These are phyloP conservation scores for Leccinum subgranulosum DNA, from an alignment of 768 basidiomycete species.

Conservation along the genomic window DNA sequence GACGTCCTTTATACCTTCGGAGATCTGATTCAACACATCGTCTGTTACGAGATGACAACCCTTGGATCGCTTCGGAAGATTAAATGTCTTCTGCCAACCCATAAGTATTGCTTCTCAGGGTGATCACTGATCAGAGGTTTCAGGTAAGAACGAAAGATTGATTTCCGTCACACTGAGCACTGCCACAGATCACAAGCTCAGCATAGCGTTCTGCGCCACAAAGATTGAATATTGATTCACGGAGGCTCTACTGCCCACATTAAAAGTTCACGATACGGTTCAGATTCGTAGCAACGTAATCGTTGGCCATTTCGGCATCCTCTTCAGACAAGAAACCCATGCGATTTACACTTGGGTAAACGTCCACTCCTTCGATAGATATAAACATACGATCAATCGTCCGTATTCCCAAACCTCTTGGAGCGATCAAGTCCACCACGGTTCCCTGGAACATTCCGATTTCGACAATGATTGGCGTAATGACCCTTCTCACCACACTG, in stretches of 20 bases:
- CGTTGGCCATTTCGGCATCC: neutral
- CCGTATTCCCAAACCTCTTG: conserved; percentile 29
- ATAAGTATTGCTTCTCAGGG: conserved; percentile 36
- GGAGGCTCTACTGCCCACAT: neutral
- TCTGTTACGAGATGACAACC: conserved; percentile 86
- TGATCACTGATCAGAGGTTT: neutral
- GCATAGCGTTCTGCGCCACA: neutral
- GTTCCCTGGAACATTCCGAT: conserved; percentile 88
- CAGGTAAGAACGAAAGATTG: neutral
- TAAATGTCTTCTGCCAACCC: conserved; percentile 91
- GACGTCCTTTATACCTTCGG: conserved; percentile 63
- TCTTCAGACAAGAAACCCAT: neutral
- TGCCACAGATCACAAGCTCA: neutral
- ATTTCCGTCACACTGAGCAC: neutral
- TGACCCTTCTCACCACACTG: conserved; percentile 93
- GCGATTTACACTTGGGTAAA: neutral
- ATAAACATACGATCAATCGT: conserved; percentile 20
- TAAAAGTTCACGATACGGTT: neutral
- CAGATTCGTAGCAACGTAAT: neutral
- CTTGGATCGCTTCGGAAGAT: conserved; percentile 47
- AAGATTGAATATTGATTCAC: neutral
- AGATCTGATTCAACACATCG: conserved; percentile 64
- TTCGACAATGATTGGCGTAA: conserved; percentile 92
- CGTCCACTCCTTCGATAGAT: neutral
- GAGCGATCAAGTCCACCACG: conserved; percentile 73